These are phyloP conservation scores for Dryas drummondii DNA, from an alignment of 306 rosid genomes.

Conservation along the genomic window DNA sequence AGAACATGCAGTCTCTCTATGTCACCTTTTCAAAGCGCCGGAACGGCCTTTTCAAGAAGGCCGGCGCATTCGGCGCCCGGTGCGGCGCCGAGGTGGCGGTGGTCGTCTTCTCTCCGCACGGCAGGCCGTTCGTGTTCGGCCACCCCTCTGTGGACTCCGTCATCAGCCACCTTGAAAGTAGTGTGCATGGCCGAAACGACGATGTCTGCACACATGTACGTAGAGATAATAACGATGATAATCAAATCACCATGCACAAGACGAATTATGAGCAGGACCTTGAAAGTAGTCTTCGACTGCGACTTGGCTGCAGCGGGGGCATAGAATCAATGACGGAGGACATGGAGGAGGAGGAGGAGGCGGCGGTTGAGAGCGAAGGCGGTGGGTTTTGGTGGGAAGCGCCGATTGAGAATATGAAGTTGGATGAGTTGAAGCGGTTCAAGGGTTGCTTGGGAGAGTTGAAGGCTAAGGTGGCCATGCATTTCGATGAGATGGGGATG, in stretches of 20 bases:
- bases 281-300: not conserved
- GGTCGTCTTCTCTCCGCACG: slow-evolving; percentile 8
- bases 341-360: not conserved
- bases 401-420: slow-evolving; percentile 12
- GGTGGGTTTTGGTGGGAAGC: slow-evolving; percentile 20
- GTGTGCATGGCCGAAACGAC: not conserved
- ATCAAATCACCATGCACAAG: no score
- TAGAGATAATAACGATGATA: not conserved
- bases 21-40: slow-evolving; percentile 25
- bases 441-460: slow-evolving; percentile 7
- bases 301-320: not conserved
- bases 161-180: not conserved
- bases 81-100: slow-evolving; percentile 4
- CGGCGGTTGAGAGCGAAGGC: not conserved
- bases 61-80: not conserved
- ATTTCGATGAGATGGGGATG: not conserved
- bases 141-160: slow-evolving; percentile 9
- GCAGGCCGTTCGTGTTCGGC: slow-evolving; percentile 6
- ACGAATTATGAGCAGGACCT: no score
- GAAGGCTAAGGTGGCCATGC: slow-evolving; percentile 1
- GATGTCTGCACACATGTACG: not conserved
- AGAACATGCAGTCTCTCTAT: not conserved
- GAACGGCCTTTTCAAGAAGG: slow-evolving; percentile 19
- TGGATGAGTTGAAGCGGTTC: slow-evolving; percentile 24
- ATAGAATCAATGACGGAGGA: not conserved